These are phyloP conservation scores for Brassica nigra DNA, from an alignment of 345 rosid genomes.

Conservation along the genomic window DNA sequence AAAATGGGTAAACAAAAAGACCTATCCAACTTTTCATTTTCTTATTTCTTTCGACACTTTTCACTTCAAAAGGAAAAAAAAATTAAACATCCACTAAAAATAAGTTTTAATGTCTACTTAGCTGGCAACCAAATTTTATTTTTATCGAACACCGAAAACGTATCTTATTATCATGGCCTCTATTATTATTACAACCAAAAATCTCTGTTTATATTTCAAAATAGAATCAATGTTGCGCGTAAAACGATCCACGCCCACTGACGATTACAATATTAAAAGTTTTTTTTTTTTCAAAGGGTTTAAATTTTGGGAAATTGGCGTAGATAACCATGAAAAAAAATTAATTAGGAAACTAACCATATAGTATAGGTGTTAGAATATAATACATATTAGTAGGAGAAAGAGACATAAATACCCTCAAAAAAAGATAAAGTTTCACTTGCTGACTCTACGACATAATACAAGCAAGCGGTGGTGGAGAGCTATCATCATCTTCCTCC, in stretches of 20 bases:
- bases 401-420: no score
- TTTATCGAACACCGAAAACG: neutral
- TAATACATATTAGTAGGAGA: no score
- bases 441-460: no score
- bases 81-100: neutral
- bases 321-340: no score
- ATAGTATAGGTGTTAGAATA: no score
- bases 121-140: neutral
- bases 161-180: neutral
- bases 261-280: neutral
- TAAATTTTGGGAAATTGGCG: no score
- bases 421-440: no score
- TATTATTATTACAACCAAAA: neutral
- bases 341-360: no score
- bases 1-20: constrained; percentile 5
- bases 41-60: neutral
- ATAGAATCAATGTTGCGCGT: neutral
- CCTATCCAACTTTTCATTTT: neutral
- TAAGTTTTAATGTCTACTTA: neutral
- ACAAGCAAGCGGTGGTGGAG: no score
- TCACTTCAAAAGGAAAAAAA: neutral
- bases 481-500: no score
- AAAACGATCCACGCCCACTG: neutral
- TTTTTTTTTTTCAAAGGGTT: no score
- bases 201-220: neutral